These are phyloP conservation scores for Penicillium palitans DNA, from an alignment of 2,329 filamentous ascomycete species.

Conservation along the genomic window DNA sequence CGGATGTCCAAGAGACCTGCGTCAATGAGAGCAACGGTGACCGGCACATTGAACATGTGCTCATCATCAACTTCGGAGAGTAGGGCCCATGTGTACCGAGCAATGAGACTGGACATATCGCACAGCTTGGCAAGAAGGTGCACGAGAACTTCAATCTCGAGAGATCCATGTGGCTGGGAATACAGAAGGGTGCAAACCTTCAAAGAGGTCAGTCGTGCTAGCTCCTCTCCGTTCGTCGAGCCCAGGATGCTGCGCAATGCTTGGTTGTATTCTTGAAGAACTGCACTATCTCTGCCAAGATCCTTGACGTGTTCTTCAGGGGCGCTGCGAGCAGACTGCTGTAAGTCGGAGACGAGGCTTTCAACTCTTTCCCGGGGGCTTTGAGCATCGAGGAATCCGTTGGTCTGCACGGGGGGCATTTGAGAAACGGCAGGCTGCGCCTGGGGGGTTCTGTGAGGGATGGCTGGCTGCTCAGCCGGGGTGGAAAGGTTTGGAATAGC, in stretches of 20 bases:
- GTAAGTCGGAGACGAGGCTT: slow-evolving; percentile 57
- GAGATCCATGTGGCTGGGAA: slow-evolving; percentile 52
- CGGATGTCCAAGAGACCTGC: slow-evolving; percentile 62
- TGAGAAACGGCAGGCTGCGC: slow-evolving; percentile 43
- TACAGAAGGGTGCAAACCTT: slow-evolving; percentile 60
- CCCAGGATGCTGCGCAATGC: slow-evolving; percentile 55
- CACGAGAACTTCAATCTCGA: slow-evolving; percentile 65
- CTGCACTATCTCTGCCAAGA: slow-evolving; percentile 54
- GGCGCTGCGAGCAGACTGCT: slow-evolving; percentile 57
- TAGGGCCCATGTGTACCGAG: slow-evolving; percentile 52
- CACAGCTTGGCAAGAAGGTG: slow-evolving; percentile 63
- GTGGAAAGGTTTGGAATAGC: slow-evolving; percentile 62
- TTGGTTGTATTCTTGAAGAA: slow-evolving; percentile 60
- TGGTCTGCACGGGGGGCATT: slow-evolving; percentile 42
- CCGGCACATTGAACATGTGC: slow-evolving; percentile 62
- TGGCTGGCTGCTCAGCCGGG: slow-evolving; percentile 61
- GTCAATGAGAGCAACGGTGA: slow-evolving; percentile 61
- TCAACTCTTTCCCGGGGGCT: slow-evolving; percentile 56
- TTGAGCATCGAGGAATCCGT: slow-evolving; percentile 60
- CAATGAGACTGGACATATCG: slow-evolving; percentile 58
- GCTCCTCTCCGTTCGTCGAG: slow-evolving; percentile 57
- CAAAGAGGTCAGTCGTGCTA: slow-evolving; percentile 57
- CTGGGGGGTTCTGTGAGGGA: slow-evolving; percentile 59
- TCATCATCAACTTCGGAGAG: slow-evolving; percentile 57
- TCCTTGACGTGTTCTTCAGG: slow-evolving; percentile 60